Base-by-base conservation (phyloP, 176 grass and related monocot species). In the Alopecurus myosuroides region DNA sequence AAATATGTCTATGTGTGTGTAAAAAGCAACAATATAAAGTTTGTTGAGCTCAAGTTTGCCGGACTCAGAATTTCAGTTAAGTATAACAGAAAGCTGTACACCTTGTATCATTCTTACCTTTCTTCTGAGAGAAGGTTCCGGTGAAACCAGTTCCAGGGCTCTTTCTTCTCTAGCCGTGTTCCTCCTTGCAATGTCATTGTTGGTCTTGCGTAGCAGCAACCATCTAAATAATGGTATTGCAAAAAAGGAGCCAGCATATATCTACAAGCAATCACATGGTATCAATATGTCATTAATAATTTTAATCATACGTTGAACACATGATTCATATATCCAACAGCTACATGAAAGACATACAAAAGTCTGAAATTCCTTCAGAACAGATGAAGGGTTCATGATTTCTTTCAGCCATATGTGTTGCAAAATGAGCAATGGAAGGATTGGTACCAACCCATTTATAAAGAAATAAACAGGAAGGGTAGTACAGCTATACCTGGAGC, bases 201-300 rank as follows among this genome's bases (percentile, higher is more conserved):
- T 99, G 19, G 77, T 94, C 81, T 75, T 98, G 56, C 85, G 83
- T 60, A 98, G 74, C 37, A 92, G 70, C 81, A 98, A 70, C 91
- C 93, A 99, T 94, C 91, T 89, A 81, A 96, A 86, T 40, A 92
- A 85, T 18, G 97, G 97, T 81, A 99, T 94, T 61, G 88, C 78
- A 77, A 99, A 96, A 88, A 96, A 99, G 44, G 97, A 94, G 52
- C 89, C 93, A 42, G 97, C 97, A 72, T 99, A 99, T 68, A 94
- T 83, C 97, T 99, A 82, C 79, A 91, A 82, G 77, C 40, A 19
- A 66, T 61, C 49, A 64, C 7, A 68, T 78, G 60, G 42, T 74
- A 77, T 80, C 35, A 46, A 20, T 72, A 56, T 42, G 82, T 87
- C 77, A 94, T 68, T 31, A 33, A 81, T 78, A 50, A 40, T 67